Evolutionary conservation across 208 protist genomes (phyloP), one percentile per base, ranked within the genome.

Genomic region (Trichomonas vaginalis): DNA sequence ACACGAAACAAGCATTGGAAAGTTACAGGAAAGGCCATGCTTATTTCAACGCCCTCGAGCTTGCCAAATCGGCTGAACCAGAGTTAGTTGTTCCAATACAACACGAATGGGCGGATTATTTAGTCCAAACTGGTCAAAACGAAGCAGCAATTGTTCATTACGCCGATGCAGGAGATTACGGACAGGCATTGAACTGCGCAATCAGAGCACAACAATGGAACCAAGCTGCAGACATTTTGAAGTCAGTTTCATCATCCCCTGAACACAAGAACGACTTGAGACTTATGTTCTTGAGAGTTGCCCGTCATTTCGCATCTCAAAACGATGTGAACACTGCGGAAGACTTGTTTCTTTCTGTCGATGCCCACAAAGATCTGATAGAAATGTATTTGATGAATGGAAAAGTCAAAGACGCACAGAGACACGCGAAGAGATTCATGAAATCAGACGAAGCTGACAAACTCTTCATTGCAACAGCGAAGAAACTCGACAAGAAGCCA

Each of bases 401-500:
- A 35, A 92, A 32, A 51, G 37, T 92, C 45, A 45, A 92, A 48
- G 86, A 92, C 39, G 86, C 86, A 51, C 14, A 48, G 27, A 48
- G 37, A 51, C 40, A 51, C 37, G 86, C 45, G 0, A 92, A 92
- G 45, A 48, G 45, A 51, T 45, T 51, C 48, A 21, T 92, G 0
- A 92, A 92, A 47, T 0, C 12, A 27, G 27, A 48, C 39, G 45
- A 92, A 45, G 46, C 45, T 9, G 86, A 92, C 1, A 48, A 92
- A 39, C 4, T 92, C 3, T 92, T 92, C 15, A 51, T 92, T 12
- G 37, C 42, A 51, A 92, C 35, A 35, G 86, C 86, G 0, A 92
- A 92, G 86, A 92, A 92, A 21, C 17, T 42, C 17, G 86, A 92
- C n/a, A 92, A 92, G 86, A 92, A 92, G 15, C 27, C 86, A 92